phyloP scores from a whole-genome alignment of 768 basidiomycete genomes.

The Gautieria morchelliformis region DNA sequence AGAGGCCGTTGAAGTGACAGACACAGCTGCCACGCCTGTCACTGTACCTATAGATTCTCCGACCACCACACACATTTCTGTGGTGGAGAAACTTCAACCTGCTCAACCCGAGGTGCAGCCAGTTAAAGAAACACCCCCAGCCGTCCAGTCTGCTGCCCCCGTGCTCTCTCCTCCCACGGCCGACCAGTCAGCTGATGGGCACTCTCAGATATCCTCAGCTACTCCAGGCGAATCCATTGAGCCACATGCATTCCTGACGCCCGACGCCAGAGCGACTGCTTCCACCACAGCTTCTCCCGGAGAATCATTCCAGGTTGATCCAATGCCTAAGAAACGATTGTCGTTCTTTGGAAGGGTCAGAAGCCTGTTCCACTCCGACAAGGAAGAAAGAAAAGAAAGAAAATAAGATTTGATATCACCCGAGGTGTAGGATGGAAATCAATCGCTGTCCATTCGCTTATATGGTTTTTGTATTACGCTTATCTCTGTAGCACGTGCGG shows the following conservation, averaged over 20 bases:
- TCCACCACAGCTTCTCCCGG: constrained; percentile 4
- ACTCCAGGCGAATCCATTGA: constrained; percentile 12
- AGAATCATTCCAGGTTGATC: not conserved
- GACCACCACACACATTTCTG: too few species aligned
- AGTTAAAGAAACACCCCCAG: not conserved
- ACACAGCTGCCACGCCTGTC: not conserved
- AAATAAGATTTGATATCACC: constrained; percentile 15
- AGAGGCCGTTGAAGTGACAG: not conserved
- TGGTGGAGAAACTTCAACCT: too few species aligned
- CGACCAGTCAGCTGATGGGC: not conserved
- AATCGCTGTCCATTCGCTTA: too few species aligned
- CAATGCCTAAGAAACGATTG: constrained; percentile 39
- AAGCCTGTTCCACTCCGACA: constrained; percentile 37
- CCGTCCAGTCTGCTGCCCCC: too few species aligned
- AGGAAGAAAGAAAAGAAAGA: constrained; percentile 33
- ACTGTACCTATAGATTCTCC: not conserved
- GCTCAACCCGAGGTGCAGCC: not conserved
- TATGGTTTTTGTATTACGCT: too few species aligned
- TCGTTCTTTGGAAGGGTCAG: constrained; percentile 48
- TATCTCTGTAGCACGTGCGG: too few species aligned
- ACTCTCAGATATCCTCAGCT: not conserved
- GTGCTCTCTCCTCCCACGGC: not conserved
- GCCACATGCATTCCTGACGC: constrained; percentile 14
- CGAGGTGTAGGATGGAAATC: too few species aligned
- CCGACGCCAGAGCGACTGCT: constrained; percentile 18